Percentiles rank a stretch among this genome's conserved stretches.
These are phyloP conservation scores for Gigaspora rosea DNA, from an alignment of 192 early-diverging fungal genomes.

Conservation along the genomic window DNA sequence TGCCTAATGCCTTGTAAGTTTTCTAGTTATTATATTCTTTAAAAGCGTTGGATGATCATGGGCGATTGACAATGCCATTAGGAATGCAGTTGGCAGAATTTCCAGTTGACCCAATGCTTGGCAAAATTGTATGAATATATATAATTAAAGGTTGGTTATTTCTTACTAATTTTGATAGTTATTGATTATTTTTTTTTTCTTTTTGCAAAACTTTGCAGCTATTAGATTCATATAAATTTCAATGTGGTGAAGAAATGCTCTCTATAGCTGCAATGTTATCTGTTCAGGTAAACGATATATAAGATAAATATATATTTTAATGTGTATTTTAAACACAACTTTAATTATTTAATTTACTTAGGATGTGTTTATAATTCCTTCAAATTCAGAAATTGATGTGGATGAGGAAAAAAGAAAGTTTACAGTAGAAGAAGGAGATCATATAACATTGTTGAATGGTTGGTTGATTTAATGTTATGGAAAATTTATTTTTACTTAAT, in stretches of 20 bases:
- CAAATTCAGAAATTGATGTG: slow-evolving; percentile 37
- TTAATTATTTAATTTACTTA: slow-evolving; percentile 16
- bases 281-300: slow-evolving; percentile 56
- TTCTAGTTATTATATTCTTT: slow-evolving; percentile 67
- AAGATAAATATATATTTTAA: background rate
- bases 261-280: slow-evolving; percentile 80
- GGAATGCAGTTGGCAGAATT: slow-evolving; percentile 73
- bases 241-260: slow-evolving; percentile 73
- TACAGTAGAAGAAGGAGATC: slow-evolving; percentile 76
- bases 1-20: background rate
- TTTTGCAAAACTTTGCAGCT: slow-evolving; percentile 43
- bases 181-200: background rate
- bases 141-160: background rate
- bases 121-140: slow-evolving; percentile 52
- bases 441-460: slow-evolving; percentile 58
- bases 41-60: slow-evolving; percentile 70
- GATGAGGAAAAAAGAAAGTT: slow-evolving; percentile 69
- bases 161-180: background rate
- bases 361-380: slow-evolving; percentile 51
- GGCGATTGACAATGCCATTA: slow-evolving; percentile 67
- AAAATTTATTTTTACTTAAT: no score
- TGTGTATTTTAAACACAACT: background rate
- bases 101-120: slow-evolving; percentile 72
- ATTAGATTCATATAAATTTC: slow-evolving; percentile 60
- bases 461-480: background rate